phyloP scores from a whole-genome alignment of 768 basidiomycete species.

The Suillus fuscotomentosus region DNA sequence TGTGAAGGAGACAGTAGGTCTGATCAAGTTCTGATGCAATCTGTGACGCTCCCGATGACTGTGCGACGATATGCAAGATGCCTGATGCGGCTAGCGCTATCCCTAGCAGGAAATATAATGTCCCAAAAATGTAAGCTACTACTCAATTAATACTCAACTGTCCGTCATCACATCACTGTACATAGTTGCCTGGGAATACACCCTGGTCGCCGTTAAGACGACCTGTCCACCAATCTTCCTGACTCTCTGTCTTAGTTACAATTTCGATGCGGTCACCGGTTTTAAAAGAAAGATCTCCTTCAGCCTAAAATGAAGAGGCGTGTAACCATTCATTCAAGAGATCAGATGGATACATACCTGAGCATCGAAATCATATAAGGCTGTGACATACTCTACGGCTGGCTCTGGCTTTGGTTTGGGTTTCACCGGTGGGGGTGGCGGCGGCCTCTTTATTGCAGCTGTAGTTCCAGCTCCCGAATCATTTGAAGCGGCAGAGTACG shows the following conservation, averaged over 20 bases:
- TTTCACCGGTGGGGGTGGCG: conserved; percentile 90
- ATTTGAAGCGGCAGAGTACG: conserved; percentile 31
- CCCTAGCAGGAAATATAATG: not conserved
- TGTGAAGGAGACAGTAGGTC: conserved; percentile 2
- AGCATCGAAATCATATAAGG: conserved; percentile 92
- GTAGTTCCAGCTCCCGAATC: conserved; percentile 23
- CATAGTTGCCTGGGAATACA: conserved; percentile 79
- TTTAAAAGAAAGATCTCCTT: conserved; percentile 88
- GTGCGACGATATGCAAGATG: not conserved
- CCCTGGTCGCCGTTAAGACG: conserved; percentile 78
- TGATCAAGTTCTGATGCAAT: not conserved
- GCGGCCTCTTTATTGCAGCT: conserved; percentile 66
- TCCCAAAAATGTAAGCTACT: not conserved
- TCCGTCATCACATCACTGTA: conserved; percentile 19
- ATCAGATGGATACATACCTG: conserved; percentile 50
- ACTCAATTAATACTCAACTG: not conserved
- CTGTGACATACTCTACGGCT: conserved; percentile 75
- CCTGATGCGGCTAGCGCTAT: not conserved
- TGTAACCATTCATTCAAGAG: not conserved
- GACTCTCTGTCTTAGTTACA: conserved; percentile 73
- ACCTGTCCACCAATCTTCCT: conserved; percentile 99
- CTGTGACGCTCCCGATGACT: not conserved
- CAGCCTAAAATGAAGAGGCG: conserved; percentile 50
- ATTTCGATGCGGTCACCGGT: conserved; percentile 91
- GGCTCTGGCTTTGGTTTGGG: conserved; percentile 77